Evolutionary conservation across 306 rosid species (phyloP), one percentile per base, ranked within the genome.

Genomic region (Aeschynomene evenia): DNA sequence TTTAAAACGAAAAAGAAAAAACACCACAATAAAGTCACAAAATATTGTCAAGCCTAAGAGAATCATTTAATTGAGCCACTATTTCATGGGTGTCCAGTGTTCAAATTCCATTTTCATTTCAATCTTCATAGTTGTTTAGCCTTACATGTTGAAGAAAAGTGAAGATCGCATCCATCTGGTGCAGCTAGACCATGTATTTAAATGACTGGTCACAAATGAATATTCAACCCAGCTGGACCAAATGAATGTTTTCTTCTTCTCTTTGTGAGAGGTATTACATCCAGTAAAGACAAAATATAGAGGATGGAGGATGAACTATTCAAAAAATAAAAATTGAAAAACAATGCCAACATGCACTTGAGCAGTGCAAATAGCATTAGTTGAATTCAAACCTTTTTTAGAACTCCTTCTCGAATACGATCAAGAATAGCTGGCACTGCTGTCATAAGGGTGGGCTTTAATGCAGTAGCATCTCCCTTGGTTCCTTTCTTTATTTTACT

Each of bases 361-460:
- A 9, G 7, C 20, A 5, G 21, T 1, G n/a, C 15, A 16, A 9
- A 9, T 9, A 37, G 11, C 11, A 9, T 34, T 37, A 15, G 21
- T 45, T 40, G 5, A 21, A 54, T 65, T 54, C 51, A 9, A 29
- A 93, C 93, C 97, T 88, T 88, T 84, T 86, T 88, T 48, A 83
- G 28, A 65, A 93, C 91, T 66, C 96, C 98, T 71, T 90, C 98
- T 63, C 96, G 86, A 73, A 93, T 55, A 21, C 94, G 96, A 76
- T 93, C 96, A 31, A 93, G 40, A 77, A 93, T 93, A 77, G 98
- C 98, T 29, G 98, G 98, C 55, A 90, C 97, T 12, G 97, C 80
- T 21, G 96, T 79, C 90, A 93, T 49, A 67, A 90, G 69, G 28
- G 97, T 93, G 24, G 98, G 97, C 82, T 83, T 82, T 70, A 93